A percentile compares a stretch with the other conserved stretches of the same genome.
phyloP scores from a whole-genome alignment of 2,329 filamentous ascomycete species.

The Colletotrichum godetiae region DNA sequence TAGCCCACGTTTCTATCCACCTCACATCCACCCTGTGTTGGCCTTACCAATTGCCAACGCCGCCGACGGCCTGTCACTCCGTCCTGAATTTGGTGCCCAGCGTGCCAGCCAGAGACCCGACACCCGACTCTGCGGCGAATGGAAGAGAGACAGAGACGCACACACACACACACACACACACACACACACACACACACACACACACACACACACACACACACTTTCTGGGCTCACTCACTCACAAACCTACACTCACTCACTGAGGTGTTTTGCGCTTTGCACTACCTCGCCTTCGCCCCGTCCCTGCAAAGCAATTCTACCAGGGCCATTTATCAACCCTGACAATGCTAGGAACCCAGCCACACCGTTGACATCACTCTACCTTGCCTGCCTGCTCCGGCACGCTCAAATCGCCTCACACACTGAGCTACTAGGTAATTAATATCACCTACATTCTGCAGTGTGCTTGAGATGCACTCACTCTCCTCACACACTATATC shows the following conservation, averaged over 20 bases:
- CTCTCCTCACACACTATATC: not conserved
- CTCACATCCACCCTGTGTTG: not conserved
- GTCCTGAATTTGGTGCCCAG: not conserved
- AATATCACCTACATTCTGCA: not conserved
- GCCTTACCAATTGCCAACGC: not conserved
- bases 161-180: not conserved
- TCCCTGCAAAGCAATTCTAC: not conserved
- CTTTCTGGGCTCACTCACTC: not conserved
- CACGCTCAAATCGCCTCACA: not conserved
- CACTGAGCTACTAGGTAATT: not conserved
- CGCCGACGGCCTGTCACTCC: not conserved
- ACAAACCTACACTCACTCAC: no score
- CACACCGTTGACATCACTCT: slow-evolving; percentile 29
- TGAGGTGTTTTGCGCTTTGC: no score
- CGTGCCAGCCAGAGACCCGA: not conserved
- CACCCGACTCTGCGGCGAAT: not conserved
- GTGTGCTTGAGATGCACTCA: not conserved
- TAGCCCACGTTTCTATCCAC: not conserved
- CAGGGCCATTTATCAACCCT: not conserved
- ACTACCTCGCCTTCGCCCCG: not conserved
- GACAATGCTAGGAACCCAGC: slow-evolving; percentile 8
- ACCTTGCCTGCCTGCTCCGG: not conserved
- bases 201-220: not conserved
- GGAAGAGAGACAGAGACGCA: no score
- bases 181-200: not conserved